Evolutionary conservation across 2,329 filamentous ascomycete genomes (phyloP).

Genomic region (Diaporthe humulicola): DNA sequence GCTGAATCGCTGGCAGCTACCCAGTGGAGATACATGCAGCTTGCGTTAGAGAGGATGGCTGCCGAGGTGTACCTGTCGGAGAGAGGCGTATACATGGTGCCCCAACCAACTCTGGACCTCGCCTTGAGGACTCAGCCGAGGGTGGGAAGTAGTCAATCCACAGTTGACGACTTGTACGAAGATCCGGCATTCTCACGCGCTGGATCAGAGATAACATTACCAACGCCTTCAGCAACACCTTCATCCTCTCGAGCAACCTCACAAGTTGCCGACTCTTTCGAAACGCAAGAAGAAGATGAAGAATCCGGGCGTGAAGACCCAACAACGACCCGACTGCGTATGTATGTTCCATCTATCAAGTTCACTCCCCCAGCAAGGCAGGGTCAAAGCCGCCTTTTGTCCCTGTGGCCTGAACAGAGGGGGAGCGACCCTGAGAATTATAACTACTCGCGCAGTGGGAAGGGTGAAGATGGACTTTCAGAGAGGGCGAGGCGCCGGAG

Average conservation of each 20-base stretch:
- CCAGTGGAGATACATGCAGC: constrained; percentile 37
- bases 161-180: not conserved
- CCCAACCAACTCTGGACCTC: constrained; percentile 26
- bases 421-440: constrained; percentile 51
- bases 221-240: constrained; percentile 37
- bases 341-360: constrained; percentile 49
- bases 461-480: constrained; percentile 12
- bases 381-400: constrained; percentile 47
- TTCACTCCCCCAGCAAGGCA: constrained; percentile 44
- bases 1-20: constrained; percentile 31
- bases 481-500: constrained; percentile 28
- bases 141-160: not conserved
- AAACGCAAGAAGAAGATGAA: not conserved
- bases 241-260: constrained; percentile 37
- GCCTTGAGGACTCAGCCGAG: constrained; percentile 3
- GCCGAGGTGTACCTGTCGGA: constrained; percentile 37
- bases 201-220: constrained; percentile 22
- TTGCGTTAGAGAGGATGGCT: constrained; percentile 37
- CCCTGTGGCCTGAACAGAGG: constrained; percentile 51
- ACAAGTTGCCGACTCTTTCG: constrained; percentile 23
- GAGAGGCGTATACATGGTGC: constrained; percentile 25
- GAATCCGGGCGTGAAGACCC: constrained; percentile 43
- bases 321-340: constrained; percentile 50
- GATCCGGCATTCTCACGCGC: constrained; percentile 16
- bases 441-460: constrained; percentile 43